These are phyloP conservation scores for Phaeoacremonium minimum DNA, from an alignment of 2,329 filamentous ascomycete genomes.

Conservation along the genomic window DNA sequence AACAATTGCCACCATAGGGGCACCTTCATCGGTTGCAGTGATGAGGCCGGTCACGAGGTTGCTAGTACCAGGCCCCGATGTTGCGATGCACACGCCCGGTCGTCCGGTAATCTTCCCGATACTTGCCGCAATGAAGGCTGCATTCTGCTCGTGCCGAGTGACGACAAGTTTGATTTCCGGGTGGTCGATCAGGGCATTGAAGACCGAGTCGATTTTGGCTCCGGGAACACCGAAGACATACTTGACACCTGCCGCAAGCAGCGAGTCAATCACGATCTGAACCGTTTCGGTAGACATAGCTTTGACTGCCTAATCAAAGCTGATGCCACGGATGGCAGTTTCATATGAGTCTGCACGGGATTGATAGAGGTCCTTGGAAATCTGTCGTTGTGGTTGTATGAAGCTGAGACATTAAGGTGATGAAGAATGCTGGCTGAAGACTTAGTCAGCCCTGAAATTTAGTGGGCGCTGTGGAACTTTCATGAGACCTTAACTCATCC, in stretches of 20 bases:
- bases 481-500: no score
- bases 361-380: no score
- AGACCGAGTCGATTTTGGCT: conserved; percentile 43
- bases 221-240: conserved; percentile 42
- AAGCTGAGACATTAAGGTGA: no score
- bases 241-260: conserved; percentile 32
- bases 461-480: no score
- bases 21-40: conserved; percentile 41
- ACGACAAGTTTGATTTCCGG: conserved; percentile 41
- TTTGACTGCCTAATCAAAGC: neutral
- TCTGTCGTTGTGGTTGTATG: no score
- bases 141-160: conserved; percentile 44
- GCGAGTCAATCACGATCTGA: conserved; percentile 21
- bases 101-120: conserved; percentile 38
- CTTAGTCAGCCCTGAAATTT: no score
- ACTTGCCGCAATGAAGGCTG: conserved; percentile 43
- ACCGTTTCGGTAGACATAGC: conserved; percentile 16
- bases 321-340: no score
- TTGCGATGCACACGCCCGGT: conserved; percentile 41
- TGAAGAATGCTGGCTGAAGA: no score
- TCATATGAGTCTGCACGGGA: no score
- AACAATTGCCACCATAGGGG: conserved; percentile 42
- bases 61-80: conserved; percentile 39
- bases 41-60: conserved; percentile 41
- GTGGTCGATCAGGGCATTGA: conserved; percentile 39